phyloP scores from a whole-genome alignment of 2,329 filamentous ascomycete species.

The Polychaeton citri region DNA sequence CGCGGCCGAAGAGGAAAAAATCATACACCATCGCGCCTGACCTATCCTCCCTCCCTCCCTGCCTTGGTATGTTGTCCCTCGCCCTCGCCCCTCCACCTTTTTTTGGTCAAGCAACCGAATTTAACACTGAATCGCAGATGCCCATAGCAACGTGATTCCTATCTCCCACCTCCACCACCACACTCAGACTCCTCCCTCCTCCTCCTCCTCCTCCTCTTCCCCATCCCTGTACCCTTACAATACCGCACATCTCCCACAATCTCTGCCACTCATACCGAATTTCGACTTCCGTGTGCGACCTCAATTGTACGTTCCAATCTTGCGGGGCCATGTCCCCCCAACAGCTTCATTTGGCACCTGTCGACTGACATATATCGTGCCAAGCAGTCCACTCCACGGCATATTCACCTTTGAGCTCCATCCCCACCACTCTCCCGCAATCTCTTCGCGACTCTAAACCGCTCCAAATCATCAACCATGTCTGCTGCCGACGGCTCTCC shows the following conservation, averaged over 20 bases:
- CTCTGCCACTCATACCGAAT: background rate
- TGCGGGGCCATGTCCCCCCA: too few species aligned
- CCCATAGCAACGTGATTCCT: too few species aligned
- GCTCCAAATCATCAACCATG: slow-evolving; percentile 18
- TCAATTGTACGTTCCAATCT: too few species aligned
- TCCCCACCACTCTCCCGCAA: background rate
- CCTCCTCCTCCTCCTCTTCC: background rate
- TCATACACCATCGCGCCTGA: too few species aligned
- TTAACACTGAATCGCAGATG: background rate
- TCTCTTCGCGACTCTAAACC: background rate
- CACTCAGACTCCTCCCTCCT: background rate
- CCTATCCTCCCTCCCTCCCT: background rate
- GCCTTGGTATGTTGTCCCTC: background rate
- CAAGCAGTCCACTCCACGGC: too few species aligned
- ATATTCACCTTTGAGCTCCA: too few species aligned
- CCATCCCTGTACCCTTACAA: background rate
- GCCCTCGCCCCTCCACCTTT: background rate
- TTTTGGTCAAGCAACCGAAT: background rate
- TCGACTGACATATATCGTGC: too few species aligned
- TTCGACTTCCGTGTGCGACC: too few species aligned
- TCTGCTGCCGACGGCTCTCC: slow-evolving; percentile 24
- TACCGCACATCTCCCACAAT: background rate
- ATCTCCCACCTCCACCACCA: background rate
- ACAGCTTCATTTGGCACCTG: too few species aligned
- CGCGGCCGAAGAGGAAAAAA: too few species aligned